These are phyloP conservation scores for Fusarium siculi DNA, from an alignment of 2,329 filamentous ascomycete genomes.

Conservation along the genomic window DNA sequence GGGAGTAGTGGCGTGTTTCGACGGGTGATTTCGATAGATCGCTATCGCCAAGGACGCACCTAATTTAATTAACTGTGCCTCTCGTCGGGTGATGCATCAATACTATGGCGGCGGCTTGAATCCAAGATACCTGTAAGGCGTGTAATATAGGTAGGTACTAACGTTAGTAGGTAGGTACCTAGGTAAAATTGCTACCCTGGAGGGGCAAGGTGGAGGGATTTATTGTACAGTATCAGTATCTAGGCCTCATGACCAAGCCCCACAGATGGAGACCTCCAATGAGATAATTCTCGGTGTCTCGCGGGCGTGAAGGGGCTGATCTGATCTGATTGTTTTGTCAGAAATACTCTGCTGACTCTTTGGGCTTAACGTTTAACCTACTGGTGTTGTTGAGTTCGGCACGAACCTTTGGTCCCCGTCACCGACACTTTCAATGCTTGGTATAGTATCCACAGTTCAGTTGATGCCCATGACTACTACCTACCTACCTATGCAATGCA, in stretches of 20 bases:
- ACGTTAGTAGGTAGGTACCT: no score
- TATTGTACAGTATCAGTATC: background rate
- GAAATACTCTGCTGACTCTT: background rate
- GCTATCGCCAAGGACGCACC: conserved; percentile 1
- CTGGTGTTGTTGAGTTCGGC: background rate
- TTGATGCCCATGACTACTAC: background rate
- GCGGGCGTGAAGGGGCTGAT: background rate
- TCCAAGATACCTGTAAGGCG: background rate
- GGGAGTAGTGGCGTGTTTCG: background rate
- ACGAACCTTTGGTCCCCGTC: conserved; percentile 2
- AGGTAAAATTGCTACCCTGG: conserved; percentile 10
- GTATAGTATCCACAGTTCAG: background rate
- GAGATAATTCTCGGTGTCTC: background rate
- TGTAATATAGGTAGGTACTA: no score
- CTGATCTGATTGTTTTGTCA: background rate
- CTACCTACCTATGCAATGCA: no score
- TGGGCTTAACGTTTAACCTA: background rate
- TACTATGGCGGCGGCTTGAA: background rate
- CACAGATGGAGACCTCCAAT: background rate
- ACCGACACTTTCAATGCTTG: background rate
- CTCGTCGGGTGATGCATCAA: conserved; percentile 10
- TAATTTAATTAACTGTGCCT: background rate
- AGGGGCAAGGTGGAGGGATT: conserved; percentile 20
- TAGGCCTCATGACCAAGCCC: conserved; percentile 8
- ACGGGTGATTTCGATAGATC: background rate